Evolutionary conservation across 2,329 filamentous ascomycete species (phyloP), one percentile per base, ranked within the genome.

Genomic region (Neofusicoccum cordaticola): DNA sequence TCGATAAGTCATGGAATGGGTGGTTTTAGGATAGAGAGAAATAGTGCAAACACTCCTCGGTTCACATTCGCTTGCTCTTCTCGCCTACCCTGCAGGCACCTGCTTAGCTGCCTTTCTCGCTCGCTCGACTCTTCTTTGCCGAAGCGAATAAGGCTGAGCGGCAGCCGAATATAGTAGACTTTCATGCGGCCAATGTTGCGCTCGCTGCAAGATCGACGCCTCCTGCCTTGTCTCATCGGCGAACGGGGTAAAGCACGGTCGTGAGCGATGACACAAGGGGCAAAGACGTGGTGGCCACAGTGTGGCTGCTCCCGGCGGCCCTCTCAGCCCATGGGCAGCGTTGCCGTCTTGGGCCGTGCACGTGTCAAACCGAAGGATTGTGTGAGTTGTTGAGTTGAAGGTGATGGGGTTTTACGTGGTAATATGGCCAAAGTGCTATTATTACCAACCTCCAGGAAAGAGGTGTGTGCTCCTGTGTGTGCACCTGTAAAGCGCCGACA

Each of bases 201-300:
- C 27, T 42, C 27, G 19, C 19, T 47, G 56, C 42, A 60, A 60
- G 56, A 60, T 60, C 56, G 56, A 37, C 56, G 17, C 56, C 56
- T 60, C 56, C 56, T 47, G 22, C 56, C 13, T 47, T 37, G 56
- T 60, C 56, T 60, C 56, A 60, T 60, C 56, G 15, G n/a, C 41
- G 31, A 22, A 41, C n/a, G 41, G 31, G n/a, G 41, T 22, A 44
- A 22, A 37, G 41, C 19, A 31, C 17, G 4, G 22, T 15, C 12
- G 9, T 9, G 11, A 5, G n/a, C n/a, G 39, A 45, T 60, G 41
- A 60, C 47, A 42, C 31, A 60, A 60, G 41, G 56, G 56, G 56
- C 27, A 22, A 39, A 39, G 44, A 47, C 41, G 56, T 35, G 41
- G 31, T 37, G 42, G 17, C 31, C 56, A 60, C 15, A 7, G 17